Percentiles rank a stretch among this genome's conserved stretches.
These are phyloP conservation scores for Apiospora arundinis DNA, from an alignment of 2,329 filamentous ascomycete species.

Conservation along the genomic window DNA sequence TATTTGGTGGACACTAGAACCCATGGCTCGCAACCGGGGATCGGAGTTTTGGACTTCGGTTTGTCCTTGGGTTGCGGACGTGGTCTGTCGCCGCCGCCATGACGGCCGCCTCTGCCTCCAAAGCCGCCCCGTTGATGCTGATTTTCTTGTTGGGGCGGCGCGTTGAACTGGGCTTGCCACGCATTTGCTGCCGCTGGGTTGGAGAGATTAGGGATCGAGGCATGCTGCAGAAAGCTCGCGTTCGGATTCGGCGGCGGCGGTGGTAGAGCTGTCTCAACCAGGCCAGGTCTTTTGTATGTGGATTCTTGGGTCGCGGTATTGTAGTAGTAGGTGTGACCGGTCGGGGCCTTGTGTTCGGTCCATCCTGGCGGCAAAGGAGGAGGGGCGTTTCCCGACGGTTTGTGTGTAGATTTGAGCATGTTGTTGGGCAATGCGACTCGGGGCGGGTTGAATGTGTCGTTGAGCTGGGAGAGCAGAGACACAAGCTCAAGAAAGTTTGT, in stretches of 20 bases:
- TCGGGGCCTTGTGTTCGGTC: slow-evolving; percentile 92
- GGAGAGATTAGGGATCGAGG: slow-evolving; percentile 52
- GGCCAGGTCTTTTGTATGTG: slow-evolving; percentile 79
- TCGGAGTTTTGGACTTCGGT: slow-evolving; percentile 78
- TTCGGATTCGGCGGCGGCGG: slow-evolving; percentile 36
- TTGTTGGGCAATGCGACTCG: background rate
- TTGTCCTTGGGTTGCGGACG: slow-evolving; percentile 76
- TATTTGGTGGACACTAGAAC: slow-evolving; percentile 91
- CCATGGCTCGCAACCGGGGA: slow-evolving; percentile 87
- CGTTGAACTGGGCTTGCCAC: slow-evolving; percentile 62
- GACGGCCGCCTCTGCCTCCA: slow-evolving; percentile 50
- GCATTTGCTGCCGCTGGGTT: slow-evolving; percentile 65
- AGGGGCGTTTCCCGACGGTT: slow-evolving; percentile 54
- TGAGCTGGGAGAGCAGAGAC: background rate
- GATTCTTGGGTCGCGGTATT: slow-evolving; percentile 82
- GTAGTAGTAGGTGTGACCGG: slow-evolving; percentile 89
- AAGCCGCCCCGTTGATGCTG: slow-evolving; percentile 40
- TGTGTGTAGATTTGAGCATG: slow-evolving; percentile 83
- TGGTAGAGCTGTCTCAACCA: slow-evolving; percentile 26
- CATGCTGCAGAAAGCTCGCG: slow-evolving; percentile 50
- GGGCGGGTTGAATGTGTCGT: background rate
- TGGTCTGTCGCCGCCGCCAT: slow-evolving; percentile 62
- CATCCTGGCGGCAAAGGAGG: slow-evolving; percentile 78
- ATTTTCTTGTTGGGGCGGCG: slow-evolving; percentile 44
- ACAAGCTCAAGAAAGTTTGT: background rate